phyloP scores from a whole-genome alignment of 768 basidiomycete genomes.

The Termitomyces sp. region DNA sequence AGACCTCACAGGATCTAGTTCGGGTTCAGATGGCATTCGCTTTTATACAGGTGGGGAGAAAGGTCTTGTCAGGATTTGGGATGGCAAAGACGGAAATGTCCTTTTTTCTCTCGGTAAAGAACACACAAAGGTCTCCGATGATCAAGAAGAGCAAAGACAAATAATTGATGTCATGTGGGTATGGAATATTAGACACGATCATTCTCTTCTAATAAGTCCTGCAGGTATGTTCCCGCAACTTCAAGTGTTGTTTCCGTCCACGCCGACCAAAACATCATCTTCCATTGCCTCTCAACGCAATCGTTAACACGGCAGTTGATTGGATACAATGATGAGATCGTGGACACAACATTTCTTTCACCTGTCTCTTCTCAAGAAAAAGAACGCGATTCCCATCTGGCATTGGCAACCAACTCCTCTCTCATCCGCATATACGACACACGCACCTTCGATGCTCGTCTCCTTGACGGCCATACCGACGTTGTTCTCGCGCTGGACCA shows the following conservation, averaged over 20 bases:
- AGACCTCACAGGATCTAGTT: slow-evolving; percentile 36
- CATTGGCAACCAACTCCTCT: slow-evolving; percentile 96
- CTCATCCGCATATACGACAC: slow-evolving; percentile 87
- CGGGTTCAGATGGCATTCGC: slow-evolving; percentile 36
- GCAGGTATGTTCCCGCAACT: slow-evolving; percentile 62
- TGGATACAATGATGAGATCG: slow-evolving; percentile 98
- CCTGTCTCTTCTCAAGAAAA: slow-evolving; percentile 18
- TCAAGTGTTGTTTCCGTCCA: slow-evolving; percentile 78
- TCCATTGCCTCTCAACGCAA: slow-evolving; percentile 71
- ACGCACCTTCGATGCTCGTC: slow-evolving; percentile 69
- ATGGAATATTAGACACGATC: not conserved
- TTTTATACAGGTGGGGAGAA: slow-evolving; percentile 93
- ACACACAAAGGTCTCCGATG: slow-evolving; percentile 35
- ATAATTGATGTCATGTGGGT: slow-evolving; percentile 81
- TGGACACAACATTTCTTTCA: slow-evolving; percentile 79
- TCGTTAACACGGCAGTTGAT: slow-evolving; percentile 75
- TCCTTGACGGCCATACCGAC: slow-evolving; percentile 85
- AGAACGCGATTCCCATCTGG: slow-evolving; percentile 64
- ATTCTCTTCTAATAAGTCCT: slow-evolving; percentile 12
- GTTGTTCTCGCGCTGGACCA: slow-evolving; percentile 85
- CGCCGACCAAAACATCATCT: slow-evolving; percentile 95
- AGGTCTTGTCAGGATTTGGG: slow-evolving; percentile 83
- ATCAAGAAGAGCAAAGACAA: slow-evolving; percentile 77
- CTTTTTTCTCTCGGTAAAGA: slow-evolving; percentile 54
- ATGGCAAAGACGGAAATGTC: slow-evolving; percentile 59